phyloP scores from a whole-genome alignment of 768 basidiomycete species.

The Sporobolomyces phaffii region DNA sequence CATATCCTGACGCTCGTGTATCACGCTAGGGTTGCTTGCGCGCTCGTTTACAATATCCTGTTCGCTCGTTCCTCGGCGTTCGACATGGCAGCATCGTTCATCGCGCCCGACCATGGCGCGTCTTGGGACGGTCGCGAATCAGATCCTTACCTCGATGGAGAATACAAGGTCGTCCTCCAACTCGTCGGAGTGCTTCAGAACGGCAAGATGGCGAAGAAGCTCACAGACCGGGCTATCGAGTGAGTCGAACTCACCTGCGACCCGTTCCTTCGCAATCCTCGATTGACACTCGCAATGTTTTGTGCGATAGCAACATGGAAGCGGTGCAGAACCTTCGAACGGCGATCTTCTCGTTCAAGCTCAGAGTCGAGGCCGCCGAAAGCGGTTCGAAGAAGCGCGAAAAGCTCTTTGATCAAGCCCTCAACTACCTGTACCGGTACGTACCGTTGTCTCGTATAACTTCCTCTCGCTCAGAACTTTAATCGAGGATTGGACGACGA shows the following conservation, averaged over 20 bases:
- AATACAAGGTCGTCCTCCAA: constrained; percentile 93
- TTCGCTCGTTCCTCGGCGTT: constrained; percentile 25
- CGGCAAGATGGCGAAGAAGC: constrained; percentile 83
- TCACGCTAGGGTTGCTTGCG: constrained; percentile 42
- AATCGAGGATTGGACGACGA: too few species aligned
- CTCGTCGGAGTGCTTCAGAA: constrained; percentile 53
- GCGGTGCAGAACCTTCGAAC: constrained; percentile 95
- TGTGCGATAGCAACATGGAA: constrained; percentile 40
- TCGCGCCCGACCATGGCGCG: constrained; percentile 13
- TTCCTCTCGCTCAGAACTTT: too few species aligned
- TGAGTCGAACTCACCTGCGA: constrained; percentile 7
- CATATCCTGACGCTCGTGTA: neutral
- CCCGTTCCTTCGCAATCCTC: too few species aligned
- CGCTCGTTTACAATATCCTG: constrained; percentile 40
- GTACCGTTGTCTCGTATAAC: too few species aligned
- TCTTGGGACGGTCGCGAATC: constrained; percentile 26
- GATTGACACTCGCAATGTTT: too few species aligned
- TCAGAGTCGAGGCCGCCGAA: constrained; percentile 60
- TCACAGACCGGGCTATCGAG: constrained; percentile 84
- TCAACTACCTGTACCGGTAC: constrained; percentile 73
- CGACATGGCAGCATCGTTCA: constrained; percentile 30
- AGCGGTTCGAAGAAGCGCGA: constrained; percentile 70
- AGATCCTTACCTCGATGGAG: constrained; percentile 53
- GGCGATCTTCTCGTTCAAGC: constrained; percentile 83
- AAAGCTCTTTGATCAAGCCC: constrained; percentile 66